Evolutionary conservation across 2,329 filamentous ascomycete genomes (phyloP).

Genomic region (Colletotrichum australisinense): DNA sequence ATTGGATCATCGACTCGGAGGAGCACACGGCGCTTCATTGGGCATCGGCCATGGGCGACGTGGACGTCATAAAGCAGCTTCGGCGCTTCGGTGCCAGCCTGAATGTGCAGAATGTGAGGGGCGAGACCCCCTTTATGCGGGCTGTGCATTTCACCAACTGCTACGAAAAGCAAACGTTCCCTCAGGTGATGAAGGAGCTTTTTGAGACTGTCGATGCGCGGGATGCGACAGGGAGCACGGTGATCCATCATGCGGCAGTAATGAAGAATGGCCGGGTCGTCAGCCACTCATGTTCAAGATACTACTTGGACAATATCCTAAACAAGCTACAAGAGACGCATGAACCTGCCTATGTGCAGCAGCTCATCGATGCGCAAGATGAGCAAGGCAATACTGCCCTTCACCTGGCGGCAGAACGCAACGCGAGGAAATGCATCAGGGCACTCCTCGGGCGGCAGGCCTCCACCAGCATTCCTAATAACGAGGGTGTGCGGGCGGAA

Average conservation of each 20-base stretch:
- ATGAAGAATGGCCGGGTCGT: constrained; percentile 84
- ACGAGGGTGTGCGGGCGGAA: constrained; percentile 84
- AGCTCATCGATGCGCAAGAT: constrained; percentile 85
- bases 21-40: constrained; percentile 95
- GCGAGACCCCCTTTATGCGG: constrained; percentile 94
- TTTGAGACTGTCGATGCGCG: constrained; percentile 83
- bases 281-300: constrained; percentile 89
- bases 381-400: constrained; percentile 88
- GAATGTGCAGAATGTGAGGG: constrained; percentile 75
- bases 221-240: constrained; percentile 85
- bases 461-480: constrained; percentile 84
- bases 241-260: constrained; percentile 93
- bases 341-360: constrained; percentile 80
- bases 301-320: constrained; percentile 92
- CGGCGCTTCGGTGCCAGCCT: constrained; percentile 83
- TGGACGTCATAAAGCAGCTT: constrained; percentile 90
- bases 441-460: constrained; percentile 83
- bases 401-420: constrained; percentile 80
- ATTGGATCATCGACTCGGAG: constrained; percentile 93
- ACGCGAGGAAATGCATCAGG: constrained; percentile 90
- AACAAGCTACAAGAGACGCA: constrained; percentile 86
- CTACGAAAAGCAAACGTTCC: constrained; percentile 92
- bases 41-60: constrained; percentile 97
- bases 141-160: constrained; percentile 97
- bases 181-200: constrained; percentile 83